Base-by-base conservation (phyloP, 768 basidiomycete species). In the Collybiopsis confluens region DNA sequence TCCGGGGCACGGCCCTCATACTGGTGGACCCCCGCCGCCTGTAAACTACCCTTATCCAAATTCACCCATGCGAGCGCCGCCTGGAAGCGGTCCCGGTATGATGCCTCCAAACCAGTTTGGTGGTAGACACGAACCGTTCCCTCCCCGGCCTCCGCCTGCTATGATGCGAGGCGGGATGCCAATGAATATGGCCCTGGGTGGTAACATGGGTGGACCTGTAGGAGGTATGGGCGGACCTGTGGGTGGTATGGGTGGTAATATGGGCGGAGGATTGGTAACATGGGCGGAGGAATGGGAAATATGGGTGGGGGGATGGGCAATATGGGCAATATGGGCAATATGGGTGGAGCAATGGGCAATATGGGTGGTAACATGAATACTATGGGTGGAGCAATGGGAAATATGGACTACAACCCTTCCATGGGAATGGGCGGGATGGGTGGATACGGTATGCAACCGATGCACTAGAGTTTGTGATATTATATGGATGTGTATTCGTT, bases 31-130 rank as follows among this genome's bases (percentile, higher is more conserved):
- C 49, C 45, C 57, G 45, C 62, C 63, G 27, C 64, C 61, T 5
- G 59, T 63, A 2, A 64, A 64, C 47, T 71, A 65, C 55, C 58
- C 65, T 9, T 74, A 71, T 45, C 70, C 71, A 3, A 62, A 60
- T 21, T 67, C 69, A 9, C 70, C 71, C 23, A 67, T 66, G 62
- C 58, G 60, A 27, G 58, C 66, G 10, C 61, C 64, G 43, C 59
- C 59, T 18, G 53, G 44, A 8, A 24, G 21, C 4, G 45, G n/a
- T 3, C 27, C 27, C 4, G 48, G 26, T 36, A 28, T 21, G 45
- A 53, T 44, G 50, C 59, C 55, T 35, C 56, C 35, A 55, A 58
- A 63, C 37, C 61, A 47, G 28, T 49, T 51, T 11, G 40, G 15
- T 50, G 46, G 30, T 57, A 66, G 23, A 64, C 58, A 52, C 49